Percentiles rank a stretch among this genome's conserved stretches.
These are phyloP conservation scores for Samsoniella hepiali DNA, from an alignment of 2,329 filamentous ascomycete species.

Conservation along the genomic window DNA sequence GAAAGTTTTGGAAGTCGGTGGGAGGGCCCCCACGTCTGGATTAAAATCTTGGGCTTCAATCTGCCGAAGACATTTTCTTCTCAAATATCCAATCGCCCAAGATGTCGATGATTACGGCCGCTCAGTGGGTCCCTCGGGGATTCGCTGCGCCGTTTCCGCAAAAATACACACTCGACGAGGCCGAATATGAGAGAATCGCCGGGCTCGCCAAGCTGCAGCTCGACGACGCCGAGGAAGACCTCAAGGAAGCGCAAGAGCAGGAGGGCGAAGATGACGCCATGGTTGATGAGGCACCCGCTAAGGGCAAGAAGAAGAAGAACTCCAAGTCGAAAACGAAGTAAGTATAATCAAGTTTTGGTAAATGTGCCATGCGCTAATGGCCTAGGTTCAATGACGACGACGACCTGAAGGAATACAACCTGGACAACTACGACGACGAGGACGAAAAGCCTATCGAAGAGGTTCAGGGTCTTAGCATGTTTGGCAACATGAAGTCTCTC, in stretches of 20 bases:
- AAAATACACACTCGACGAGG: constrained; percentile 73
- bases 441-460: constrained; percentile 39
- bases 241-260: constrained; percentile 64
- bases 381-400: constrained; percentile 64
- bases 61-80: constrained; percentile 3
- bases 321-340: constrained; percentile 40
- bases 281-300: constrained; percentile 32
- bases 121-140: constrained; percentile 72
- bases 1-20: constrained; percentile 18
- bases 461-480: constrained; percentile 80
- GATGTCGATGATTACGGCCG: constrained; percentile 74
- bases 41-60: constrained; percentile 17
- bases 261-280: constrained; percentile 34
- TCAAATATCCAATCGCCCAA: constrained; percentile 30
- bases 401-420: constrained; percentile 91
- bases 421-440: constrained; percentile 88
- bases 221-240: constrained; percentile 85
- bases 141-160: constrained; percentile 72
- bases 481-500: constrained; percentile 89
- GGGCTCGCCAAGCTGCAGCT: constrained; percentile 74
- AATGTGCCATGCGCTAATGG: constrained; percentile 22
- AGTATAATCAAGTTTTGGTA: constrained; percentile 7
- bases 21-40: constrained; percentile 11
- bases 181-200: constrained; percentile 72
- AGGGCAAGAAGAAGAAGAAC: constrained; percentile 26